phyloP scores from a whole-genome alignment of 2,329 filamentous ascomycete genomes.

The Talaromyces marneffei region DNA sequence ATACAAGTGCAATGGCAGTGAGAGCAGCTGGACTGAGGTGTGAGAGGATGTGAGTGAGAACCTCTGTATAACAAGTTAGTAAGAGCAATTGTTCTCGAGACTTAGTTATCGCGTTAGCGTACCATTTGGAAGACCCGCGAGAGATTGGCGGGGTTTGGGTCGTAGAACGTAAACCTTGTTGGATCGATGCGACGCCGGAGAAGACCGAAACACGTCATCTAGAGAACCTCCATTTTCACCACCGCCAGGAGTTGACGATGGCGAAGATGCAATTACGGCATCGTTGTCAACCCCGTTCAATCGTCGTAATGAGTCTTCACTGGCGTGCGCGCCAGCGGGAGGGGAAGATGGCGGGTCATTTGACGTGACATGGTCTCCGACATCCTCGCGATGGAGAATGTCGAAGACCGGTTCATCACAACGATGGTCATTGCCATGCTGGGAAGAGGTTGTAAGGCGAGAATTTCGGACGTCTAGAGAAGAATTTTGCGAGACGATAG shows the following conservation, averaged over 20 bases:
- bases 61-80: conserved; percentile 56
- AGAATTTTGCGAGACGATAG: conserved; percentile 45
- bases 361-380: conserved; percentile 26
- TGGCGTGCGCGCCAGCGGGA: conserved; percentile 20
- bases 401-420: conserved; percentile 41
- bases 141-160: conserved; percentile 42
- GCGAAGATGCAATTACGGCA: conserved; percentile 23
- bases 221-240: conserved; percentile 17
- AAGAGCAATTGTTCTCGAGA: background rate
- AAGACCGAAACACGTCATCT: conserved; percentile 2
- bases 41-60: conserved; percentile 84
- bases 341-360: conserved; percentile 20
- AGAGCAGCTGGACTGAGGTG: conserved; percentile 83
- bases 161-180: conserved; percentile 43
- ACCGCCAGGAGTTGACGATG: conserved; percentile 47
- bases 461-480: conserved; percentile 34
- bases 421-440: conserved; percentile 54
- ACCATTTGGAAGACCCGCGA: conserved; percentile 76
- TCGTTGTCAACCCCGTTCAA: conserved; percentile 22
- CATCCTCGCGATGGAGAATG: conserved; percentile 37
- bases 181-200: conserved; percentile 30
- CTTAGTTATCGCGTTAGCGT: conserved; percentile 18
- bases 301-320: conserved; percentile 25
- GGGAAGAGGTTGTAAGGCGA: conserved; percentile 37
- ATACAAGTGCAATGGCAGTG: conserved; percentile 75